Percentiles rank a stretch among this genome's conserved stretches.
Conservation (phyloP, 176 grass and related monocot species). For the Canna indica region DNA sequence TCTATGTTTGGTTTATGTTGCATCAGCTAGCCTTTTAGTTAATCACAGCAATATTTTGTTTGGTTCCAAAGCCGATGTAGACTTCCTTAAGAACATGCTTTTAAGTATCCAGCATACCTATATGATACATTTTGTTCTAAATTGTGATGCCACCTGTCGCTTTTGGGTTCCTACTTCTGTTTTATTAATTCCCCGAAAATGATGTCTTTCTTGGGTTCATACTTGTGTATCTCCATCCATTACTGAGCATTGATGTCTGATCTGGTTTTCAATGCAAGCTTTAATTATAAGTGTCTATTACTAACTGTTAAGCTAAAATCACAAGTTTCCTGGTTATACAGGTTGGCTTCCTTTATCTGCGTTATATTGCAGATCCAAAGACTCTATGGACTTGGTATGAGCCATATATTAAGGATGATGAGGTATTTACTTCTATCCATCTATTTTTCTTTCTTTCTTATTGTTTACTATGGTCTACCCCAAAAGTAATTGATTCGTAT, state of each 20-base stretch:
- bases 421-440: constrained; percentile 36
- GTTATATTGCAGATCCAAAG: constrained; percentile 81
- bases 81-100: no score
- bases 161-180: not conserved
- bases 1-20: no score
- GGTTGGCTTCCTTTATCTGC: constrained; percentile 90
- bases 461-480: constrained; percentile 1
- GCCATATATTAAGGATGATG: constrained; percentile 85
- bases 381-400: constrained; percentile 89
- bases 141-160: not conserved
- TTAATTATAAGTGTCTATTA: not conserved
- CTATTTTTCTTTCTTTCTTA: not conserved
- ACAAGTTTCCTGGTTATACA: constrained; percentile 13
- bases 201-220: not conserved
- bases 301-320: not conserved
- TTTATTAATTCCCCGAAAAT: not conserved
- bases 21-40: not conserved
- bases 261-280: not conserved
- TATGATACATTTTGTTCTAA: not conserved
- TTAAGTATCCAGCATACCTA: no score
- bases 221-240: not conserved
- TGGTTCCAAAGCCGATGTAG: no score
- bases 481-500: not conserved
- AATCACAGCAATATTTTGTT: not conserved
- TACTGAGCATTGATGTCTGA: not conserved